Evolutionary conservation across 2,329 filamentous ascomycete genomes (phyloP), one percentile per base, ranked within the genome.

Genomic region (Colletotrichum sp.): DNA sequence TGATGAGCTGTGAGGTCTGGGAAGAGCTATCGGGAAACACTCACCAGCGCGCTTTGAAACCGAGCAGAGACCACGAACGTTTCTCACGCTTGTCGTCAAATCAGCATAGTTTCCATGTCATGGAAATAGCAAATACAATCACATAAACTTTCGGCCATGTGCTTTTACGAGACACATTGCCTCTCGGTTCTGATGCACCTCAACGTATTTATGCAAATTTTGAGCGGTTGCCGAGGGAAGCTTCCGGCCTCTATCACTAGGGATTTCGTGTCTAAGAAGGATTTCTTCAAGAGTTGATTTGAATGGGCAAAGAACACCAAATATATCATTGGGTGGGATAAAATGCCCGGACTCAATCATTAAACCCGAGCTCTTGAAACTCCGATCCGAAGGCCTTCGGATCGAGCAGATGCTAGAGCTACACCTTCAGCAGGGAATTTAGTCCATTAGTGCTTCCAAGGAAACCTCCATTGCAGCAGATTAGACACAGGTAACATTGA

Each of bases 71-170:
- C 18, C 3, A n/a, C 18, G 18, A 43, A 43, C 9, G 0, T 43
- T 43, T 43, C 8, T n/a, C 36, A 10, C 36, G 8, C 0, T 43
- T 43, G 18, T n/a, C 0, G 10, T 6, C 10, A 18, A 0, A 43
- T n/a, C 39, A 6, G 2, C 39, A 10, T 10, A 0, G 2, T n/a
- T 43, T 18, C 3, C 2, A 43, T 6, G 39, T n/a, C 39, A 0
- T n/a, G 18, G 0, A n/a, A 0, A 43, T 43, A 43, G 39, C 1
- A 43, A n/a, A n/a, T 43, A 43, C 18, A n/a, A 4, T 10, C 18
- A n/a, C 18, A n/a, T 1, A n/a, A 6, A 0, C 0, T 1, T 6
- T 43, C 5, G 5, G 18, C 9, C 39, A 43, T 6, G 2, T n/a
- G 18, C 3, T 6, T 43, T 10, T 4, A 43, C 5, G 0, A 3